Evolutionary conservation across 1,284 basidiomycete species (phyloP), one percentile per base, ranked within the genome.

Genomic region (Violaceomyces palustris): DNA sequence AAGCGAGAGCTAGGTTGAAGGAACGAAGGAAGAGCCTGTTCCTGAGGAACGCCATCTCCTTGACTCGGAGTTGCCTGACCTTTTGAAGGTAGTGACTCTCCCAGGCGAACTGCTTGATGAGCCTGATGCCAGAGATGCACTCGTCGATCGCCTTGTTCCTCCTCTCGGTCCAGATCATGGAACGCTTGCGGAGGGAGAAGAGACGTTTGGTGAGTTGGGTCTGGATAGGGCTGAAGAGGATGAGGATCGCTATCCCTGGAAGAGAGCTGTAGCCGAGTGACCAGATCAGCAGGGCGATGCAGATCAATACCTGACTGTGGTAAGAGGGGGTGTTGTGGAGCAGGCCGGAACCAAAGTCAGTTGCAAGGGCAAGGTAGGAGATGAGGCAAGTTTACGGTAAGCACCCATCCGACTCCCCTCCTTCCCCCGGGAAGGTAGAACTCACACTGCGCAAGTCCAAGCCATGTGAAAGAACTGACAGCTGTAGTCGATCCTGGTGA

Each of bases 41-140:
- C n/a, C 56, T 39, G 22, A 55, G 76, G 58, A 29, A 74, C 67
- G 74, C 72, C 57, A 77, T 69, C 24, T 86, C 84, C 31, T 77
- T 69, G 42, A 74, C 69, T 17, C 84, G 75, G 41, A 83, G 69
- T 1, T 66, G 69, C 8, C 75, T 74, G 27, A 85, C 80, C 22
- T 11, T 67, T 52, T 67, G 84, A 82, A 58, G 66, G 48, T 70
- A 71, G 6, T 50, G 39, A 14, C 38, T 19, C 37, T 60, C 51
- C 59, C 59, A 61, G 4, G 57, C 54, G 39, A 57, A 61, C 28
- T 74, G 63, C 35, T 60, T 60, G 46, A 61, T 43, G 23, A 61
- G 37, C 1, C 59, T 45, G 19, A 61, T 55, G 24, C 50, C 42
- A 6, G 47, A 42, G 6, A 61, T 40, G 7, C 71, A 61, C 29